A percentile compares a stretch with the other conserved stretches of the same genome.
These are phyloP conservation scores for Fonsecaea pugnacius DNA, from an alignment of 2,329 filamentous ascomycete species.

Conservation along the genomic window DNA sequence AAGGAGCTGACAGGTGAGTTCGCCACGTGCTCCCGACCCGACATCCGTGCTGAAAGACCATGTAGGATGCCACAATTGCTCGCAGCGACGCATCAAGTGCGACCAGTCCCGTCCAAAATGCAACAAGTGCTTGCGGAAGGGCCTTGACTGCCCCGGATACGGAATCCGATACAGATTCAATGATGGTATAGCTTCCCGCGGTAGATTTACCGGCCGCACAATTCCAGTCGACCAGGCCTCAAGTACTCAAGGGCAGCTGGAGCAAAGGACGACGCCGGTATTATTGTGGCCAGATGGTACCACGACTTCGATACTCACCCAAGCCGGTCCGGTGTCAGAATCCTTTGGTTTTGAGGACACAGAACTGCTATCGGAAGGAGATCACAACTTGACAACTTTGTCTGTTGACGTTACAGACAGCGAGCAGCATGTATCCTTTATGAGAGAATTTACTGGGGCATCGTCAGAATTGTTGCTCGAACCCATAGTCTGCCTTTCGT, in stretches of 20 bases:
- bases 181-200: conserved; percentile 33
- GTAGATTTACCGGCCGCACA: conserved; percentile 32
- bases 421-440: neutral
- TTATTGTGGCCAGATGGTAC: conserved; percentile 1
- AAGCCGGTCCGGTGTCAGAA: neutral
- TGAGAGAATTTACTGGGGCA: neutral
- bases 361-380: neutral
- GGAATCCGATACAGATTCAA: conserved; percentile 40
- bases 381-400: neutral
- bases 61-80: conserved; percentile 46
- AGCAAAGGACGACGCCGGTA: neutral
- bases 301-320: neutral
- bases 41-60: neutral
- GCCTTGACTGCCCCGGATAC: conserved; percentile 42
- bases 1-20: conserved; percentile 12
- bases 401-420: neutral
- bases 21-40: neutral
- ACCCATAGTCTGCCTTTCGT: neutral
- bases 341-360: neutral
- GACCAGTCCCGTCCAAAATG: conserved; percentile 43
- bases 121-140: conserved; percentile 42
- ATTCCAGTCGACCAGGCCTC: conserved; percentile 2
- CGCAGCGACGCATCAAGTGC: conserved; percentile 45
- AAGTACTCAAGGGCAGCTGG: neutral
- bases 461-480: neutral